Base-by-base conservation (phyloP, 805 yeast genomes). In the Priceomyces melissophilus region DNA sequence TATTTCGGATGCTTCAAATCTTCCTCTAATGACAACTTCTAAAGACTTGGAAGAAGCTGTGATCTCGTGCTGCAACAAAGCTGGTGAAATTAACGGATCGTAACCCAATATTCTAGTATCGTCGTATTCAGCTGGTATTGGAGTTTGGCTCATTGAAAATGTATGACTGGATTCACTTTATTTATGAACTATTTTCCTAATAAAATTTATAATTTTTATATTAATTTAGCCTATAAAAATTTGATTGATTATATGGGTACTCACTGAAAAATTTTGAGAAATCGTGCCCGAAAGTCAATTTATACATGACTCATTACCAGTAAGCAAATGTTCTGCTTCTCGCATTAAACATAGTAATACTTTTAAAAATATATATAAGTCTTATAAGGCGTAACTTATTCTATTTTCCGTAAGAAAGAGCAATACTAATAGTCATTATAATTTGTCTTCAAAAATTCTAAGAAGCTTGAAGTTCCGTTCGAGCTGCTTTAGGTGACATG, bases 1-100 rank as follows among this genome's bases (percentile, higher is more conserved):
- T 48, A 90, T 87, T 16, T 79, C 78, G 45, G 84, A 77, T 28
- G 95, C 83, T 26, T 82, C 89, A 50, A 73, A 76, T 69, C 99
- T 82, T 41, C 96, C 96, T 46, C 69, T 65, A 42, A 81, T 69
- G 30, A 90, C 95, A 3, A 84, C 79, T 44, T 75, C 76, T 44
- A 78, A 63, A 32, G 86, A 70, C 39, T 63, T 55, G 42, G 69
- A 66, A 4, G 74, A 57, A 38, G 87, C 82, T 35, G 93, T 90
- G 47, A 85, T 76, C 61, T 93, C 96, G 47, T 81, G 81, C 59
- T 89, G 95, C 41, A 93, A 71, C 39, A 90, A 76, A 43, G 90
- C 97, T 44, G 99, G 99, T 1, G 98, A 84, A 20, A 87, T 82
- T 49, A 93, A 72, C 10, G 99, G 99, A 58, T 91, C 95, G 79